Percentiles rank a stretch among this genome's conserved stretches.
phyloP scores from a whole-genome alignment of 78 protist species.

The Dictyostelium intermedium region DNA sequence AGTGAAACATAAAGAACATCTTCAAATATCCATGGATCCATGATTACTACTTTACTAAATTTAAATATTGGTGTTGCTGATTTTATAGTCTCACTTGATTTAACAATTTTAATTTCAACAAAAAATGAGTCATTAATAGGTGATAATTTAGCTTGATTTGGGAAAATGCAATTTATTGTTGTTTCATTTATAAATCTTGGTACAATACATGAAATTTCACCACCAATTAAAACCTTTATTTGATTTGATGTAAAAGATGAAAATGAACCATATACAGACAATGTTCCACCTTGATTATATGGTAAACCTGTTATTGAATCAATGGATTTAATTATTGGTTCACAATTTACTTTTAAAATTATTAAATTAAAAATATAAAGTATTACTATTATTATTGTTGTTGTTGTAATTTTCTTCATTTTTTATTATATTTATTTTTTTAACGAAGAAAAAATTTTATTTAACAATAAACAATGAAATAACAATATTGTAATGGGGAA shows the following conservation, averaged over 20 bases:
- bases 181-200: neutral
- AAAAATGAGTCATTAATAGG: neutral
- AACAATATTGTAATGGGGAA: neutral
- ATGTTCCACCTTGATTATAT: neutral
- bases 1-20: neutral
- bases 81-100: neutral
- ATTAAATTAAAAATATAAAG: neutral
- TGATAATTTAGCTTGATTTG: neutral
- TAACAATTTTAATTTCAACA: neutral
- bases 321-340: neutral
- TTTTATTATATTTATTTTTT: no score
- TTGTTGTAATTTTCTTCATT: neutral
- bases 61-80: neutral
- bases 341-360: neutral
- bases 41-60: neutral
- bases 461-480: no score
- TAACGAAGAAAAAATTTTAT: neutral
- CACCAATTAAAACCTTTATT: neutral
- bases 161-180: neutral
- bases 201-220: neutral
- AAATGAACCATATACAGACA: neutral
- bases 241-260: neutral
- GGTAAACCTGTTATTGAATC: neutral
- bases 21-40: neutral
- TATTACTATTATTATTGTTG: neutral